Evolutionary conservation across 1,284 basidiomycete genomes (phyloP).

Genomic region (Rhodotorula sp.): DNA sequence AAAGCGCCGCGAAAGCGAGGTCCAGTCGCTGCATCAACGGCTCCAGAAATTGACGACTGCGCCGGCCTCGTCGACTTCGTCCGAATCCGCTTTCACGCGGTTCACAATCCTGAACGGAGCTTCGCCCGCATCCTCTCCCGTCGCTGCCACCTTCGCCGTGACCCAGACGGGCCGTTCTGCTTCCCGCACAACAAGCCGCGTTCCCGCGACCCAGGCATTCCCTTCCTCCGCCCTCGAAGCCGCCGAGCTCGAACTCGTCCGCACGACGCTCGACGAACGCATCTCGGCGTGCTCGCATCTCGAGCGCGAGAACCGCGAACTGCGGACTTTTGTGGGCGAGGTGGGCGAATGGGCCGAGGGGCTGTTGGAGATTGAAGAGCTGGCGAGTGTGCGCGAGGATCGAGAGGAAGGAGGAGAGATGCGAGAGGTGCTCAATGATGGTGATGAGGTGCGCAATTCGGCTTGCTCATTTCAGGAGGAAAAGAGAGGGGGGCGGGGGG

Average conservation of each 20-base stretch:
- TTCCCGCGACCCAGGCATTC: neutral
- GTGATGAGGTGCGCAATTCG: conserved; percentile 10
- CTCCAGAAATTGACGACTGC: conserved; percentile 29
- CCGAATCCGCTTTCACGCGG: conserved; percentile 8
- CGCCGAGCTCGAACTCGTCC: conserved; percentile 25
- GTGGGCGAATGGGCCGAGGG: conserved; percentile 36
- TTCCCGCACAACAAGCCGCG: neutral
- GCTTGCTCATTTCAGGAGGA: too few relatives aligned
- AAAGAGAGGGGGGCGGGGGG: too few relatives aligned
- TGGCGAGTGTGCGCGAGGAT: neutral
- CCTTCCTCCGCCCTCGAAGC: conserved; percentile 5
- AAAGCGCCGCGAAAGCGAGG: conserved; percentile 36
- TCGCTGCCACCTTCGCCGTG: neutral
- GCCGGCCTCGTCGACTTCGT: conserved; percentile 6
- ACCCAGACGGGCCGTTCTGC: neutral
- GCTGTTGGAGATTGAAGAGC: conserved; percentile 12
- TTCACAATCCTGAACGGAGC: conserved; percentile 11
- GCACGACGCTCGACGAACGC: conserved; percentile 17
- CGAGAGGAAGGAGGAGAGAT: conserved; percentile 17
- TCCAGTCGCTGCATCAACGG: conserved; percentile 15
- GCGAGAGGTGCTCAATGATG: conserved; percentile 1
- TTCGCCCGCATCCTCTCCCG: conserved; percentile 1
- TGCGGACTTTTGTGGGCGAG: conserved; percentile 31
- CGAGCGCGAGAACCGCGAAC: conserved; percentile 11
- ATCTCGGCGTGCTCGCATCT: conserved; percentile 3